Evolutionary conservation across 352 stramenopile genomes (phyloP).

Genomic region (Globisporangium lucens): DNA sequence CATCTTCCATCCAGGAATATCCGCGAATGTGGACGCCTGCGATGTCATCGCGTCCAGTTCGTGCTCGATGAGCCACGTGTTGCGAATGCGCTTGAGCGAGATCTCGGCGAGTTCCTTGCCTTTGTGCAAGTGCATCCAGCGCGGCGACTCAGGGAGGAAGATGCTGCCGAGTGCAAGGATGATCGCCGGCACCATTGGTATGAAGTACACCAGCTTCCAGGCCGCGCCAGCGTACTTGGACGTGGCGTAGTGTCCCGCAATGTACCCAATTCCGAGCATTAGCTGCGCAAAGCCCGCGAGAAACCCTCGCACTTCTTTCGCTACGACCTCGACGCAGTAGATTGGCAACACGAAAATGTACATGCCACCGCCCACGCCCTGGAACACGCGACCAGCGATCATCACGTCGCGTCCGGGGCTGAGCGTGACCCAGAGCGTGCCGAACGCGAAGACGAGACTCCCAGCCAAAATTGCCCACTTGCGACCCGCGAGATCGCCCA

Average conservation of each 20-base stretch:
- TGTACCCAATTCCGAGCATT: constrained; percentile 1
- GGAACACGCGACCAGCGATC: constrained; percentile 1
- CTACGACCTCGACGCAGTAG: constrained; percentile 16
- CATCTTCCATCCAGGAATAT: constrained; percentile 8
- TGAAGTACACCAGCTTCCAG: constrained; percentile 11
- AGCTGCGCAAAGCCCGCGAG: constrained; percentile 13
- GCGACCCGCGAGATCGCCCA: constrained; percentile 9
- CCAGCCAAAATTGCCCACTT: constrained; percentile 8
- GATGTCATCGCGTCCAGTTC: constrained; percentile 35
- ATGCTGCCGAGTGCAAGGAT: constrained; percentile 36
- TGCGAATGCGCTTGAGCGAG: constrained; percentile 26
- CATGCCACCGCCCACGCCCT: constrained; percentile 12
- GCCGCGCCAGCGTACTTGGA: background rate
- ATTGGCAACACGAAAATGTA: constrained; percentile 15
- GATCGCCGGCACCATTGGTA: background rate
- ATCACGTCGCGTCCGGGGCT: background rate
- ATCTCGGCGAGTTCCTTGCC: constrained; percentile 35
- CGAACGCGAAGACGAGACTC: constrained; percentile 3
- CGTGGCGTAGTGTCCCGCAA: background rate
- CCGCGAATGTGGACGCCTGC: constrained; percentile 6
- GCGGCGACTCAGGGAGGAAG: constrained; percentile 46
- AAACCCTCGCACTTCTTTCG: constrained; percentile 11
- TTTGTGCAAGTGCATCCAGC: constrained; percentile 46
- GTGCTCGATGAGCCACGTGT: constrained; percentile 22
- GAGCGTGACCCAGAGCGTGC: constrained; percentile 13